A percentile compares a stretch with the other conserved stretches of the same genome.
Evolutionary conservation across 2,329 filamentous ascomycete species (phyloP).

Genomic region (Alternaria triticina): DNA sequence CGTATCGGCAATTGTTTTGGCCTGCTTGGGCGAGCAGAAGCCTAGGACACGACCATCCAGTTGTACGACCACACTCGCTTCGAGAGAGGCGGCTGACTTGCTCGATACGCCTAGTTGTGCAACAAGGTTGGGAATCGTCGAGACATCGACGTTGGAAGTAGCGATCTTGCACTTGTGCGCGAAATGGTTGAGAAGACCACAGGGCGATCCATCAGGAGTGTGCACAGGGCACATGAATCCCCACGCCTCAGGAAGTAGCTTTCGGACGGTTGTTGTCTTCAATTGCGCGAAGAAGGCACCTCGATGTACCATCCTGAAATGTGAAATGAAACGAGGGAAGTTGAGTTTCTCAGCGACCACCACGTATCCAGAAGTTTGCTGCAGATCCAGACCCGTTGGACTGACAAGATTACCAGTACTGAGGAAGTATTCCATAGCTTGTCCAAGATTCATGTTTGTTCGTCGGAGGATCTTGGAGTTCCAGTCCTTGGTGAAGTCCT

Average conservation of each 20-base stretch:
- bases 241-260: constrained; percentile 95
- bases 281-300: constrained; percentile 98
- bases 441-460: constrained; percentile 87
- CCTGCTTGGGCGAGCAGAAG: constrained; percentile 86
- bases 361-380: constrained; percentile 93
- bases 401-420: constrained; percentile 94
- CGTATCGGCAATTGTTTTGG: constrained; percentile 80
- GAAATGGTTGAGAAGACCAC: constrained; percentile 92
- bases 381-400: constrained; percentile 88
- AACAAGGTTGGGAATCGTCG: constrained; percentile 74
- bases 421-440: constrained; percentile 90
- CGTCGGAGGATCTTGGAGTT: constrained; percentile 76
- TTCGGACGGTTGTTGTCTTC: constrained; percentile 96
- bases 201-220: constrained; percentile 94
- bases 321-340: constrained; percentile 96
- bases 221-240: constrained; percentile 94
- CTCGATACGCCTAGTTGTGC: constrained; percentile 79
- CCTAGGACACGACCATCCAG: constrained; percentile 89
- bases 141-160: constrained; percentile 76
- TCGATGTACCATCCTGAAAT: constrained; percentile 99
- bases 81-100: constrained; percentile 76
- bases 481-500: constrained; percentile 79
- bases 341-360: constrained; percentile 93
- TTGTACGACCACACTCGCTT: constrained; percentile 87
- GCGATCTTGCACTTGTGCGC: constrained; percentile 93